Base-by-base conservation (phyloP, 805 yeast species). In the Lipomyces mesembrius region DNA sequence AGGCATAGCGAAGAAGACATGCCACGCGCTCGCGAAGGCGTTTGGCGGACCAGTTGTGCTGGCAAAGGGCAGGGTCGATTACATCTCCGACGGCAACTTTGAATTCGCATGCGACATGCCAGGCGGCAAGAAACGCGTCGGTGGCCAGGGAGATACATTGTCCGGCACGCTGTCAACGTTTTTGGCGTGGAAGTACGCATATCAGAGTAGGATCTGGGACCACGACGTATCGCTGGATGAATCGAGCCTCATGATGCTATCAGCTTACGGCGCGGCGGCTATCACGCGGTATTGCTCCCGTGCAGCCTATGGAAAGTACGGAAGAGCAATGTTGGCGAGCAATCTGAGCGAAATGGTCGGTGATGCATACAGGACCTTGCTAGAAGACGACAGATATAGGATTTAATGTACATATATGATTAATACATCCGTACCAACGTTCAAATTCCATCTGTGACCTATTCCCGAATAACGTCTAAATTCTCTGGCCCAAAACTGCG, bases 121-220 rank as follows among this genome's bases (percentile, higher is more conserved):
- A 17, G 98, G 98, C 0, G 88, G 95, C 6, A 77, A 79, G 60
- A 89, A 91, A 74, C 82, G 99, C 62, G 96, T 91, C 7, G 97
- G 98, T 12, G 99, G 99, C 0, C 98, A 95, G 79, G 99, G 99
- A 32, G 99, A 95, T 74, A 90, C 97, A 0, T 77, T 95, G 52
- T 85, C 94, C 0, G 99, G 99, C 0, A 81, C 91, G 29, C 78
- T 92, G n/a, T 92, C 93, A 0, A 88, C 97, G 0, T 81, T 94
- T 73, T 74, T 90, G 43, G 90, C 91, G 4, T 94, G 97, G 96
- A 86, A 90, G 5, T 75, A 83, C 29, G 88, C 89, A 12, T 89
- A 90, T 75, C 83, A 85, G 66, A 74, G 82, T 39, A 77, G 80
- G 2, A 73, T 88, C 1, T 91, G 96, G 93, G 82, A 83, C 1